Percentiles rank a stretch among this genome's conserved stretches.
These are phyloP conservation scores for Pisolithus tinctorius DNA, from an alignment of 768 basidiomycete genomes.

Conservation along the genomic window DNA sequence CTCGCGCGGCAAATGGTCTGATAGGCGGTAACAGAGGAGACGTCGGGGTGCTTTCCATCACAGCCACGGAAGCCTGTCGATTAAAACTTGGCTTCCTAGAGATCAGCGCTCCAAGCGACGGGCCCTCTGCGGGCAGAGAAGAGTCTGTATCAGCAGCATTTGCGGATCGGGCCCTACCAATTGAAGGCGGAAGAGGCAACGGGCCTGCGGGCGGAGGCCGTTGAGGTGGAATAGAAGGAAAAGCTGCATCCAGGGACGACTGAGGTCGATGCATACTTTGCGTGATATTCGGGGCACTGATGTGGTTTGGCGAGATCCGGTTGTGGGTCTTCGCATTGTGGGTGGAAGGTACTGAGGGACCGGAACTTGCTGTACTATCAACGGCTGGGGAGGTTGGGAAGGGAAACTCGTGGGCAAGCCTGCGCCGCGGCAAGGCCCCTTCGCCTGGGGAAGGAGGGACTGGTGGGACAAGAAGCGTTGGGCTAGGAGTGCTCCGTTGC, in stretches of 20 bases:
- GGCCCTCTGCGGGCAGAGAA: conserved; percentile 7
- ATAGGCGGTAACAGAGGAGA: conserved; percentile 37
- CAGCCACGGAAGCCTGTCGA: conserved; percentile 47
- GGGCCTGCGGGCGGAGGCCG: conserved; percentile 22
- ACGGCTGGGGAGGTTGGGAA: conserved; percentile 25
- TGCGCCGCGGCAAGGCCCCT: conserved; percentile 28
- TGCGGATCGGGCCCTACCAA: conserved; percentile 29
- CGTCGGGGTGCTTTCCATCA: conserved; percentile 42
- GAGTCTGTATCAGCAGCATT: conserved; percentile 21
- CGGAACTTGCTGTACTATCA: background rate
- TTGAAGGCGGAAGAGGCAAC: conserved; percentile 21
- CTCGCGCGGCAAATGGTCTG: conserved; percentile 40
- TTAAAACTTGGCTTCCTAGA: conserved; percentile 33
- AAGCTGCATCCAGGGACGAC: conserved; percentile 46
- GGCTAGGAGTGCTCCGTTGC: conserved; percentile 19
- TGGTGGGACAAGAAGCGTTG: conserved; percentile 20
- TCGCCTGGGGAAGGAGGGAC: conserved; percentile 31
- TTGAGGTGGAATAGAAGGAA: conserved; percentile 19
- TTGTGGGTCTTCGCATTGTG: conserved; percentile 2
- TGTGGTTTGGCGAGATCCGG: conserved; percentile 13
- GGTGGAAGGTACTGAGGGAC: conserved; percentile 4
- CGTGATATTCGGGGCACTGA: conserved; percentile 16
- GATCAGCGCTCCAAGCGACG: conserved; percentile 8
- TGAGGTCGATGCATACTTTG: conserved; percentile 47
- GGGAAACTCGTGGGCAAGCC: conserved; percentile 27